A percentile compares a stretch with the other conserved stretches of the same genome.
Evolutionary conservation across 1,284 basidiomycete species (phyloP).

Genomic region (Anthracocystis walkeri): DNA sequence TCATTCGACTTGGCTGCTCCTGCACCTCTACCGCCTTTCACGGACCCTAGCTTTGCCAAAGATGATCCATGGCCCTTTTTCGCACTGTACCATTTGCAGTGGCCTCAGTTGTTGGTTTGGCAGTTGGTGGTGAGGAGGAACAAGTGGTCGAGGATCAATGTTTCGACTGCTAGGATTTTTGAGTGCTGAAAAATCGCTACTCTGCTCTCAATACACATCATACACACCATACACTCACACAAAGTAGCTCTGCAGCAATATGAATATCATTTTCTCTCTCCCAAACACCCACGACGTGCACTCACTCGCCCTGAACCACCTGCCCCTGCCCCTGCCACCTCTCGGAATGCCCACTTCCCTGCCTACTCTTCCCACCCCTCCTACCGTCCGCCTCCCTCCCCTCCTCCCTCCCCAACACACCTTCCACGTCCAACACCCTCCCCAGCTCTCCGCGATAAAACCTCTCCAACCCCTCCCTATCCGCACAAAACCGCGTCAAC

Average conservation of each 20-base stretch:
- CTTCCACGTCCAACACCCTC: constrained; percentile 39
- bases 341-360: constrained; percentile 13
- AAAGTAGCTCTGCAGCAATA: too few relatives aligned
- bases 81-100: constrained; percentile 57
- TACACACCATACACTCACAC: too few relatives aligned
- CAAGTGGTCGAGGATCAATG: constrained; percentile 56
- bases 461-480: constrained; percentile 46
- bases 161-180: constrained; percentile 60
- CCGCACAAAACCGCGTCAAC: constrained; percentile 56
- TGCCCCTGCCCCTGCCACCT: neutral
- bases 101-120: constrained; percentile 53
- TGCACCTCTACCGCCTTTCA: constrained; percentile 42
- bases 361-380: constrained; percentile 25
- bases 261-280: too few relatives aligned
- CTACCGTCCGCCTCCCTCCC: neutral
- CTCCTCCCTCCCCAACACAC: constrained; percentile 21
- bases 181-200: constrained; percentile 56
- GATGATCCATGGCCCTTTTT: constrained; percentile 56
- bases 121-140: constrained; percentile 44
- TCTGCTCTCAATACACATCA: too few relatives aligned
- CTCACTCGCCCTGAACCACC: constrained; percentile 10
- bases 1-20: constrained; percentile 36
- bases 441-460: constrained; percentile 57
- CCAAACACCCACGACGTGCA: neutral
- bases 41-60: constrained; percentile 45